Conservation (phyloP, 306 rosid genomes). For the Begonia masoniana region DNA sequence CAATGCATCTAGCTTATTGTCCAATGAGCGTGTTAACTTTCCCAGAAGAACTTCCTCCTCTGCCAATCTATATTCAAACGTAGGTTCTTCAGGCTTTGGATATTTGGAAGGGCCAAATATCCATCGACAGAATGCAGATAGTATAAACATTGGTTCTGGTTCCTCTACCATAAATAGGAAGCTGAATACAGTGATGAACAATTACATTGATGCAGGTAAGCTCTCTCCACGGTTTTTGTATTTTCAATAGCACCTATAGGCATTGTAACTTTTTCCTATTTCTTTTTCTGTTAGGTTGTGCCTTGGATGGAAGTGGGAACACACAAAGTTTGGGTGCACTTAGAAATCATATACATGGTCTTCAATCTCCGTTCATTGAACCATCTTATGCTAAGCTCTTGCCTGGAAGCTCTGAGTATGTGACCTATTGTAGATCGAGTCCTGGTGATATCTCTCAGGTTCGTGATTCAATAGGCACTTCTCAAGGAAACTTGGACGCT, state of each 20-base stretch:
- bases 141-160: neutral
- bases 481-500: conserved; percentile 56
- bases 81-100: conserved; percentile 42
- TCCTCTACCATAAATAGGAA: no score
- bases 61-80: conserved; percentile 48
- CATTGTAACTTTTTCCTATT: neutral
- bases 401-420: conserved; percentile 55
- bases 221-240: conserved; percentile 6
- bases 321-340: no score
- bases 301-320: no score
- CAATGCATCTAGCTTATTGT: conserved; percentile 19
- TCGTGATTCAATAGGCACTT: conserved; percentile 37
- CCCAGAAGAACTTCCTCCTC: conserved; percentile 61
- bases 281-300: conserved; percentile 9
- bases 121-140: conserved; percentile 24
- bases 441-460: conserved; percentile 37
- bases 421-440: conserved; percentile 28
- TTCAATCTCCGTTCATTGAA: conserved; percentile 24
- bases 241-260: neutral
- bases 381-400: conserved; percentile 35
- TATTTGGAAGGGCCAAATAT: conserved; percentile 21
- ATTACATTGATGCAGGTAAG: conserved; percentile 47
- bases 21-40: conserved; percentile 43
- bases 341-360: no score
- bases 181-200: conserved; percentile 19